Percentiles rank a stretch among this genome's conserved stretches.
Conservation (phyloP, 2,329 filamentous ascomycete species). For the Reticulascus tulasneorum region DNA sequence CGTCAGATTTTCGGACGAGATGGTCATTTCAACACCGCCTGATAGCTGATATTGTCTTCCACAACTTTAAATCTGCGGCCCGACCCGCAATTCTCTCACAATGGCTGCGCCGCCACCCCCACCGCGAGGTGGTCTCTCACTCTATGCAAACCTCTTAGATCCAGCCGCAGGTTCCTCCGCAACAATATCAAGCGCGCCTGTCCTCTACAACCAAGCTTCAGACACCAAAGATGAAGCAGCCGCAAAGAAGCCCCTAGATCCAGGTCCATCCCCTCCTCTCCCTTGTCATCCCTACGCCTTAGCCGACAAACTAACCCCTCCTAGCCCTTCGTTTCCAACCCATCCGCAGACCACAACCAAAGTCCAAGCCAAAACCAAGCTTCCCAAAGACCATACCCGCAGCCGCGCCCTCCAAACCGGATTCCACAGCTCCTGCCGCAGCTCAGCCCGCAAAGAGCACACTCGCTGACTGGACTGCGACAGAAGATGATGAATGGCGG, state of each 20-base stretch:
- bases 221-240: slow-evolving; percentile 42
- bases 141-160: slow-evolving; percentile 82
- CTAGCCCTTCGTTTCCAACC: slow-evolving; percentile 80
- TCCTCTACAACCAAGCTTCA: slow-evolving; percentile 61
- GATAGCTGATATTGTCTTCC: no score
- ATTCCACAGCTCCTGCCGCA: slow-evolving; percentile 27
- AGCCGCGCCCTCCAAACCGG: slow-evolving; percentile 26
- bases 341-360: slow-evolving; percentile 70
- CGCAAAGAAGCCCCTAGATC: slow-evolving; percentile 57
- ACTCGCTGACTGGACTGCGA: slow-evolving; percentile 75
- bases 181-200: slow-evolving; percentile 75
- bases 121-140: slow-evolving; percentile 55
- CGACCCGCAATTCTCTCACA: neutral
- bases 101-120: slow-evolving; percentile 32
- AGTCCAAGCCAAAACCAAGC: slow-evolving; percentile 56
- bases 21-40: neutral
- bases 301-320: slow-evolving; percentile 17
- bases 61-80: no score
- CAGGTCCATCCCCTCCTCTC: slow-evolving; percentile 21
- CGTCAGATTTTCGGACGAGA: no score
- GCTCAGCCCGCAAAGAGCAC: slow-evolving; percentile 57
- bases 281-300: neutral
- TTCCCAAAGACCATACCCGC: slow-evolving; percentile 45
- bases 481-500: slow-evolving; percentile 76
- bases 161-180: slow-evolving; percentile 42